phyloP scores from a whole-genome alignment of 1,139 yeast species.

The Kurtzmaniella natalensis region DNA sequence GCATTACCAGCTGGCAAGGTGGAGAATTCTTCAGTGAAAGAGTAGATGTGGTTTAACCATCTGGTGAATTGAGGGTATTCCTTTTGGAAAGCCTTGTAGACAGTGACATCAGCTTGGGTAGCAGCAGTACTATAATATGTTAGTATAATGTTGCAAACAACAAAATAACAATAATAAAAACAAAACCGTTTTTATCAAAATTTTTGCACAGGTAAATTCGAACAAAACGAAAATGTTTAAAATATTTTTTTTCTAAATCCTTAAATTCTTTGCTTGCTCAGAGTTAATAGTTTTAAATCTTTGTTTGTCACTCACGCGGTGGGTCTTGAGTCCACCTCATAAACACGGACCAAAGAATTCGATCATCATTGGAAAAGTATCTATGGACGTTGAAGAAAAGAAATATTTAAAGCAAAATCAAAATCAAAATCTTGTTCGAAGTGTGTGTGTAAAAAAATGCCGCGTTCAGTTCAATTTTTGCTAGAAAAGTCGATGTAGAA shows the following conservation, averaged over 20 bases:
- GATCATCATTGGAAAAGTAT: slow-evolving; percentile 61
- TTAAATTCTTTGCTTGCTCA: too few relatives aligned
- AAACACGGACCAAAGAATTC: slow-evolving; percentile 90
- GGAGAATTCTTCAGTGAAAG: slow-evolving; percentile 81
- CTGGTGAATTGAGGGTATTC: slow-evolving; percentile 93
- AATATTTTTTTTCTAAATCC: too few relatives aligned
- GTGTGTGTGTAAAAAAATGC: too few relatives aligned
- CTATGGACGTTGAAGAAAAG: slow-evolving; percentile 1
- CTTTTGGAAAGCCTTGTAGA: slow-evolving; percentile 90
- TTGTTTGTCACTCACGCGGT: slow-evolving; percentile 79
- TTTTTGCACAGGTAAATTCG: too few relatives aligned
- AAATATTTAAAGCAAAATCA: too few relatives aligned
- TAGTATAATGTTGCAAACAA: too few relatives aligned
- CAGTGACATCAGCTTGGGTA: slow-evolving; percentile 93
- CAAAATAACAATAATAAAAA: too few relatives aligned
- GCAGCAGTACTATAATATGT: slow-evolving; percentile 70
- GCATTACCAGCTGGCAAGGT: slow-evolving; percentile 75
- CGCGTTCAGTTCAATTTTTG: too few relatives aligned
- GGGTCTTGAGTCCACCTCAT: slow-evolving; percentile 93
- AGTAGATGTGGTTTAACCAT: slow-evolving; percentile 98
- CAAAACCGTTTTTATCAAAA: too few relatives aligned
- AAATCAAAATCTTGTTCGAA: too few relatives aligned
- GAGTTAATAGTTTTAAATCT: slow-evolving; percentile 4
- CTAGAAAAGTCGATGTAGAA: too few relatives aligned
- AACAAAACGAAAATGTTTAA: too few relatives aligned